Percentiles rank a stretch among this genome's conserved stretches.
phyloP scores from a whole-genome alignment of 225 moss, liverwort and hornwort species.

The Polytrichum commune region DNA sequence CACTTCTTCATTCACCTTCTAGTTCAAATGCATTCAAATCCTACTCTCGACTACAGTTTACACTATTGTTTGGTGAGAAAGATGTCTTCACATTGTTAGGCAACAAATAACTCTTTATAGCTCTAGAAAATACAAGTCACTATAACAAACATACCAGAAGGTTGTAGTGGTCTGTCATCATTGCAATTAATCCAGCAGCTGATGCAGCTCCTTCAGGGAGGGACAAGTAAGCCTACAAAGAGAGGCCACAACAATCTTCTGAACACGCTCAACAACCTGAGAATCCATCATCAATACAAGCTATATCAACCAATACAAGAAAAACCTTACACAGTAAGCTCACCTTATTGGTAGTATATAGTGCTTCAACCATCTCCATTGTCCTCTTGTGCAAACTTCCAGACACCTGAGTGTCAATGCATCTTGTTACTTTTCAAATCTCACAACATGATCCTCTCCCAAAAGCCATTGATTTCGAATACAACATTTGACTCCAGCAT shows the following conservation, averaged over 20 bases:
- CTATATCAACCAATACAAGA: background rate
- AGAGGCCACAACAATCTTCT: background rate
- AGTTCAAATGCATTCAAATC: too few species aligned
- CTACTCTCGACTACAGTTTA: too few species aligned
- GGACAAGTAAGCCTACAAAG: constrained; percentile 84
- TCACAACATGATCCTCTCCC: too few species aligned
- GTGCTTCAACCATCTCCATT: constrained; percentile 92
- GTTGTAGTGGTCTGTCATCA: constrained; percentile 99
- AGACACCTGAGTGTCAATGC: constrained; percentile 56
- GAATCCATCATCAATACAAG: background rate
- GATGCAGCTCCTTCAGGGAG: constrained; percentile 90
- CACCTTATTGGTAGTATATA: constrained; percentile 88
- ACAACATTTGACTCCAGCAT: too few species aligned
- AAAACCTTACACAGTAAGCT: background rate
- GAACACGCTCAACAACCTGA: background rate
- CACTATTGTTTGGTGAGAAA: too few species aligned
- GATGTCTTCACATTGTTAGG: too few species aligned
- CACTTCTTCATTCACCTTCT: too few species aligned
- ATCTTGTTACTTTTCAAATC: too few species aligned
- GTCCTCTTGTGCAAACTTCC: constrained; percentile 73
- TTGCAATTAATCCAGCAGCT: constrained; percentile 86
- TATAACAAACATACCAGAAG: constrained; percentile 55
- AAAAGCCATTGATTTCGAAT: too few species aligned
- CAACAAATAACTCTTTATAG: too few species aligned
- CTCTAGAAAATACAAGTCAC: background rate